Evolutionary conservation across 2,329 filamentous ascomycete species (phyloP).

Genomic region (Fusarium sp.): DNA sequence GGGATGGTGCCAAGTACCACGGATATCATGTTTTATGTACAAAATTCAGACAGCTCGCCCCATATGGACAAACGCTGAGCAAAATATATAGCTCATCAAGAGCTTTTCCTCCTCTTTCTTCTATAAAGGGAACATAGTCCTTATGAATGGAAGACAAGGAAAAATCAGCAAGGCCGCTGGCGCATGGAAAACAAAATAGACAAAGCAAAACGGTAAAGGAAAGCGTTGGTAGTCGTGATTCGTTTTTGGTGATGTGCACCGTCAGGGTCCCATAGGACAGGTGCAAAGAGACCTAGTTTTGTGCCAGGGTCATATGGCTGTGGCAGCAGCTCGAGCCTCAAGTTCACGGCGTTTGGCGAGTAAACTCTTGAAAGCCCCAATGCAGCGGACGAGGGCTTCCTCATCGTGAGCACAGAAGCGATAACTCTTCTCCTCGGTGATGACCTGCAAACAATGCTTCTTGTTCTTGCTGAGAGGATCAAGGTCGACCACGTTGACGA

Average conservation of each 20-base stretch:
- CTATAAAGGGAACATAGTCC: slow-evolving; percentile 21
- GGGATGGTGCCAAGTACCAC: slow-evolving; percentile 20
- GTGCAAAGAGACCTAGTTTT: neutral
- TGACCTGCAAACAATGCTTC: slow-evolving; percentile 88
- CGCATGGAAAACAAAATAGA: slow-evolving; percentile 20
- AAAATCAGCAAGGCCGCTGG: slow-evolving; percentile 28
- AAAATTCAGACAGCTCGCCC: slow-evolving; percentile 41
- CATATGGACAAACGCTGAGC: slow-evolving; percentile 30
- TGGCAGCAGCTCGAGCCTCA: slow-evolving; percentile 61
- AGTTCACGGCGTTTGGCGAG: slow-evolving; percentile 77
- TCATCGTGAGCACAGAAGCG: slow-evolving; percentile 84
- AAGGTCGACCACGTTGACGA: slow-evolving; percentile 93
- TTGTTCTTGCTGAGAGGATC: slow-evolving; percentile 89
- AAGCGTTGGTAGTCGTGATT: slow-evolving; percentile 46
- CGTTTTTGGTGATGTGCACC: slow-evolving; percentile 35
- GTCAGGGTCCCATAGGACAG: slow-evolving; percentile 7
- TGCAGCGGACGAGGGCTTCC: slow-evolving; percentile 83
- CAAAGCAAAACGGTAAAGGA: slow-evolving; percentile 37
- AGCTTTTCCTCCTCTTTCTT: slow-evolving; percentile 26
- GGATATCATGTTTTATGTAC: slow-evolving; percentile 44
- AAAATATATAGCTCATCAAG: slow-evolving; percentile 27
- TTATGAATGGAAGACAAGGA: slow-evolving; percentile 18
- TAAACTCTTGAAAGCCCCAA: slow-evolving; percentile 92
- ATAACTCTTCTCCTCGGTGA: slow-evolving; percentile 90
- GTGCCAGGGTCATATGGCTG: slow-evolving; percentile 26